phyloP scores from a whole-genome alignment of 192 early-diverging fungal genomes.

The Backusella parvicylindrica region DNA sequence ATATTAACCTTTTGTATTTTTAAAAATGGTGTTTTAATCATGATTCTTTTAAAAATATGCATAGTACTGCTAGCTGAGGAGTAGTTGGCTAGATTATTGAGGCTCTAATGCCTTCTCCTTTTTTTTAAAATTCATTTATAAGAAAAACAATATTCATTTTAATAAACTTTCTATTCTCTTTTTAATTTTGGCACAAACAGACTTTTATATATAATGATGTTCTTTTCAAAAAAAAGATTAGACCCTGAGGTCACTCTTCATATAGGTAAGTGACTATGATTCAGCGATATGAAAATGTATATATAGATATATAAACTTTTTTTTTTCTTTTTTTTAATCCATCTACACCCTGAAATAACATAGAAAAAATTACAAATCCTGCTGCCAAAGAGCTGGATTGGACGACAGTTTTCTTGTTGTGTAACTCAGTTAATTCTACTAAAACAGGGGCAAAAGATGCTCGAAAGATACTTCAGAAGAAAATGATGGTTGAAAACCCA shows the following conservation, averaged over 20 bases:
- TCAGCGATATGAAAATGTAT: neutral
- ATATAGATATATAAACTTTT: neutral
- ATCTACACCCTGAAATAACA: neutral
- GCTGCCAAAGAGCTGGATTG: constrained; percentile 27
- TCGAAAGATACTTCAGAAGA: constrained; percentile 34
- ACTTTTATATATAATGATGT: constrained; percentile 5
- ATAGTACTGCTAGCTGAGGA: neutral
- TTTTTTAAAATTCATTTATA: neutral
- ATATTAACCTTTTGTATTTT: neutral
- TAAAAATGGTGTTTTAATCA: neutral
- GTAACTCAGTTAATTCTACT: constrained; percentile 23
- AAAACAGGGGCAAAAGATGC: constrained; percentile 38
- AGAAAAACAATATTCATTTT: neutral
- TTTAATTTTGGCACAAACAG: neutral
- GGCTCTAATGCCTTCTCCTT: neutral
- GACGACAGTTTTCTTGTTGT: constrained; percentile 25
- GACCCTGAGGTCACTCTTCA: constrained; percentile 25
- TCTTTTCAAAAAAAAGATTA: constrained; percentile 35
- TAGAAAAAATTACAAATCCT: constrained; percentile 25
- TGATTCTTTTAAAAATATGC: neutral
- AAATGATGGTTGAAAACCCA: constrained; percentile 12
- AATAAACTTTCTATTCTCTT: neutral
- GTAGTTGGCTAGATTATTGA: neutral
- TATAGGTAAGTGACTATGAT: constrained; percentile 16
- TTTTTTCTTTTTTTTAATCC: neutral